These are phyloP conservation scores for Cladosporium sp. DNA, from an alignment of 2,329 filamentous ascomycete genomes.

Conservation along the genomic window DNA sequence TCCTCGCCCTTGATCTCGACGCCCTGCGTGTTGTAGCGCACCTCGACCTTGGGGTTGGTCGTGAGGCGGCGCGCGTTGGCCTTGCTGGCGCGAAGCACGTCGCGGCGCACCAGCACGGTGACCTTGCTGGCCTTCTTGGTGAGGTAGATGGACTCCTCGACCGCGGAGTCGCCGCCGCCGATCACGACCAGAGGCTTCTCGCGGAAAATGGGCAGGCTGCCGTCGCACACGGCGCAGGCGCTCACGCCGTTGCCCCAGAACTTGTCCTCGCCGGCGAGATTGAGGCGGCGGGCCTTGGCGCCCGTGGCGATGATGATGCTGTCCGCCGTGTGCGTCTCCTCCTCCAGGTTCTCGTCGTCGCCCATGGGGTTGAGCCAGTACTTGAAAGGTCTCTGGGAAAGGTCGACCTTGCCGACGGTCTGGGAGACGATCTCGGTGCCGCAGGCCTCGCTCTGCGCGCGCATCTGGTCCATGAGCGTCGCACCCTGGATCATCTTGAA, in stretches of 20 bases:
- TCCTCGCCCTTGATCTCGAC: conserved; percentile 81
- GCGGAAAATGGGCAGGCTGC: conserved; percentile 93
- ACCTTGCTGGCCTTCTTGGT: conserved; percentile 97
- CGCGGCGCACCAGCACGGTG: conserved; percentile 84
- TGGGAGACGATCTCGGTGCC: conserved; percentile 91
- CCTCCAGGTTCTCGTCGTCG: conserved; percentile 68
- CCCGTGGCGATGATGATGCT: conserved; percentile 92
- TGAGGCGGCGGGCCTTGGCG: conserved; percentile 80
- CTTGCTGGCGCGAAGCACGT: conserved; percentile 80
- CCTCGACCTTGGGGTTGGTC: conserved; percentile 82
- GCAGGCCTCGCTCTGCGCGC: conserved; percentile 82
- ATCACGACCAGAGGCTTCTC: conserved; percentile 96
- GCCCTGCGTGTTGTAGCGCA: conserved; percentile 78
- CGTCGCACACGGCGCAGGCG: conserved; percentile 96
- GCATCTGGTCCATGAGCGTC: conserved; percentile 95
- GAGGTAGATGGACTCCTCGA: conserved; percentile 94
- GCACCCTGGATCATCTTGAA: conserved; percentile 86
- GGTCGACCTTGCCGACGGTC: conserved; percentile 84
- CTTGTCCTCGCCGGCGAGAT: conserved; percentile 82
- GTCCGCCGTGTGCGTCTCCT: conserved; percentile 77
- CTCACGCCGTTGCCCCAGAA: conserved; percentile 98
- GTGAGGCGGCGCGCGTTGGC: conserved; percentile 87
- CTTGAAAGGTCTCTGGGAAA: conserved; percentile 80
- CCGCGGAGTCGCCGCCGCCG: conserved; percentile 92
- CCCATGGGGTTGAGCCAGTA: conserved; percentile 73